A percentile compares a stretch with the other conserved stretches of the same genome.
These are phyloP conservation scores for Dryas octopetala DNA, from an alignment of 306 rosid species.

Conservation along the genomic window DNA sequence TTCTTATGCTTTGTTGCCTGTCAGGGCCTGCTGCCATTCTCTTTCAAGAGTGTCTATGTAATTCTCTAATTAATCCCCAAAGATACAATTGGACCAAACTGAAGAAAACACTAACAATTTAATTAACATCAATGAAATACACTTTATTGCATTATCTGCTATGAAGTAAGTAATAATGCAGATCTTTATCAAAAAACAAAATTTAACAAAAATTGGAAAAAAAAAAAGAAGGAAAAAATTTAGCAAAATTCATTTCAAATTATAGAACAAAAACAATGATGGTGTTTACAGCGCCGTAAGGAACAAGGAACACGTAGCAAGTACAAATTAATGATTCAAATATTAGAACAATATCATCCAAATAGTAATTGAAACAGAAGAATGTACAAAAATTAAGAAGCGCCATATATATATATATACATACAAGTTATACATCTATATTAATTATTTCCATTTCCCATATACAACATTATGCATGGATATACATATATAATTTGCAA, in stretches of 20 bases:
- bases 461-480: too few species aligned
- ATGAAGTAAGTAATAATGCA: background rate
- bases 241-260: too few species aligned
- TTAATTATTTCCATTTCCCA: too few species aligned
- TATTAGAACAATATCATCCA: background rate
- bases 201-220: background rate
- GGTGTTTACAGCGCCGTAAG: too few species aligned
- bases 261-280: too few species aligned
- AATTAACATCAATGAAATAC: too few species aligned
- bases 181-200: background rate
- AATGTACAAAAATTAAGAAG: background rate
- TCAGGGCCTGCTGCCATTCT: constrained; percentile 17
- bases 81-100: background rate
- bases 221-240: background rate
- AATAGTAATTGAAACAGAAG: background rate
- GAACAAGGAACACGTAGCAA: too few species aligned
- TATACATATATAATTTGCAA: background rate
- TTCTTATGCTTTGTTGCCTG: constrained; percentile 15
- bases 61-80: background rate
- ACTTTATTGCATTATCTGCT: too few species aligned
- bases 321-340: background rate
- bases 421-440: background rate
- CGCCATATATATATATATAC: background rate
- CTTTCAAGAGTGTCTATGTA: background rate
- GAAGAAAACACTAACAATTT: too few species aligned